Evolutionary conservation across 768 basidiomycete species (phyloP).

Genomic region (Punctularia strigosozonata): DNA sequence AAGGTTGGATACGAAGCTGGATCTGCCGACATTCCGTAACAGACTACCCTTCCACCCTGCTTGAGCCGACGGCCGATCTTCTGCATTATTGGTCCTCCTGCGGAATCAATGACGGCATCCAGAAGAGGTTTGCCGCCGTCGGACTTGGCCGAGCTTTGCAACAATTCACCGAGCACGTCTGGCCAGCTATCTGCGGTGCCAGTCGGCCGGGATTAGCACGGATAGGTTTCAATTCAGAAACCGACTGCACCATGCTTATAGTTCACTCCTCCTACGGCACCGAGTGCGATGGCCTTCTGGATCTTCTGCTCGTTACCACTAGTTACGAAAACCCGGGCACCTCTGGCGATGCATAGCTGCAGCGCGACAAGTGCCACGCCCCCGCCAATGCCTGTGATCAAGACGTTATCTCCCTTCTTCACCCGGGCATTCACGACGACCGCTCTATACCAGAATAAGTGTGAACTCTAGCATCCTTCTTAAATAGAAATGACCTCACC

Average conservation of each 20-base stretch:
- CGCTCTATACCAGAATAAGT: slow-evolving; percentile 30
- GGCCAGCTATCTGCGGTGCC: too few species aligned
- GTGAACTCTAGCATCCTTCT: background rate
- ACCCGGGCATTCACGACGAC: slow-evolving; percentile 55
- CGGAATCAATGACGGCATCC: slow-evolving; percentile 33
- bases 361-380: slow-evolving; percentile 72
- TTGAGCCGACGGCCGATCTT: slow-evolving; percentile 24
- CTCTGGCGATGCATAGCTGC: slow-evolving; percentile 64
- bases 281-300: slow-evolving; percentile 46
- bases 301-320: slow-evolving; percentile 64
- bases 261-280: slow-evolving; percentile 66
- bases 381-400: slow-evolving; percentile 77
- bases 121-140: slow-evolving; percentile 14
- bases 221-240: background rate
- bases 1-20: background rate
- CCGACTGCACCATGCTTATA: slow-evolving; percentile 49
- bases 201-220: too few species aligned
- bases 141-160: slow-evolving; percentile 7
- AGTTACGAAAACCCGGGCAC: slow-evolving; percentile 76
- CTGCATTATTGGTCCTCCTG: slow-evolving; percentile 27
- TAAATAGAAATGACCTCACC: slow-evolving; percentile 28
- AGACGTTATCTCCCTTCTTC: slow-evolving; percentile 51
- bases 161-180: too few species aligned
- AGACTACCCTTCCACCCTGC: slow-evolving; percentile 23
- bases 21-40: slow-evolving; percentile 28